Conservation (phyloP, 257 asterid species). For the Handroanthus guayacan region DNA sequence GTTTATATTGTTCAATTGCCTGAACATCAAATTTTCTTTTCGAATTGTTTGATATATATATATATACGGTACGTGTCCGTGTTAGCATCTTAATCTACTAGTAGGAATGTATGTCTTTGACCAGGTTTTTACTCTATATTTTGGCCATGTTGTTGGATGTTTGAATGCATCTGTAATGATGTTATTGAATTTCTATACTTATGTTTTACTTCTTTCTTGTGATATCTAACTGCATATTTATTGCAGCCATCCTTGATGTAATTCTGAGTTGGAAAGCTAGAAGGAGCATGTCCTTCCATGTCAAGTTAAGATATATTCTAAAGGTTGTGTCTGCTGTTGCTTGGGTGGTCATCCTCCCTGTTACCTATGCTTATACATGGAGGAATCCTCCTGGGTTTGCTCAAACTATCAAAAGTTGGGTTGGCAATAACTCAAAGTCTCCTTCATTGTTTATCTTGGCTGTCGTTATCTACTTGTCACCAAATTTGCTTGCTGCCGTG, state of each 20-base stretch:
- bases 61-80: constrained; percentile 8
- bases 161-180: constrained; percentile 14
- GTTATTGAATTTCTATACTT: constrained; percentile 12
- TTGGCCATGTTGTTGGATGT: constrained; percentile 11
- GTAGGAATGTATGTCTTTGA: background rate
- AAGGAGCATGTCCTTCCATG: constrained; percentile 78
- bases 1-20: background rate
- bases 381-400: constrained; percentile 74
- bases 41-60: background rate
- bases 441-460: constrained; percentile 79
- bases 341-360: constrained; percentile 80
- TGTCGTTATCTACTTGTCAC: constrained; percentile 88
- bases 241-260: constrained; percentile 81
- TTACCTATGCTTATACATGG: constrained; percentile 86
- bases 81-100: constrained; percentile 1
- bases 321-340: constrained; percentile 77
- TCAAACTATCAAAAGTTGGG: constrained; percentile 72
- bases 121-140: constrained; percentile 16
- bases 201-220: constrained; percentile 15
- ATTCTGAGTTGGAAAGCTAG: constrained; percentile 81
- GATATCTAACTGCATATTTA: constrained; percentile 13
- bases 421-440: constrained; percentile 64
- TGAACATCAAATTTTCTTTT: background rate
- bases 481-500: constrained; percentile 90
- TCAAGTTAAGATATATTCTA: constrained; percentile 74